Evolutionary conservation across 495 filamentous ascomycete species (phyloP), one percentile per base, ranked within the genome.

Genomic region (Cryomyces minteri): DNA sequence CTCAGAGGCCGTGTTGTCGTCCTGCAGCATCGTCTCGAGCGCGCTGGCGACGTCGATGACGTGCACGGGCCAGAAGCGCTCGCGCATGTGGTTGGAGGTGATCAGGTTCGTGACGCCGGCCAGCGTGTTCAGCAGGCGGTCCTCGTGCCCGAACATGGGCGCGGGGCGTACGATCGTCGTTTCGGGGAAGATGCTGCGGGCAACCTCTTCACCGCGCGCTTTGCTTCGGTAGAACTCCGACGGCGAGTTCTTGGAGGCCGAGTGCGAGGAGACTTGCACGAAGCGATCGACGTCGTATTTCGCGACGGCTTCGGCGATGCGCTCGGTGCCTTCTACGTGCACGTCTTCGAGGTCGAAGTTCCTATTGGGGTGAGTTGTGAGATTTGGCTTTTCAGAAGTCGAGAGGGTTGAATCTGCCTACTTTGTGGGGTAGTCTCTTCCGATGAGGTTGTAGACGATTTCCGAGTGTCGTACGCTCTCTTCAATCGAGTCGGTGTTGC

Each of bases 201-300:
- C 88, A 14, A 88, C 74, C 56, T 80, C 69, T 66, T 99, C 90
- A 50, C 80, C 85, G 57, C 70, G 74, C 39, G 67, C 82, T 76
- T 98, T 98, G 51, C 88, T 93, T 28, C 79, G 67, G 59, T 79
- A 94, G 72, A 79, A 96, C 56, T 88, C 79, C 31, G 85, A 88
- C 3, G 78, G 66, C 32, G 87, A 94, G 48, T 82, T 68, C 31
- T 72, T 72, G 60, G 84, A 69, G 42, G 86, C 92, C 58, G 90
- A 94, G 70, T 88, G 87, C 34, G 85, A 92, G 34, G 92, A 96
- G 54, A 99, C 81, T 53, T 99, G 90, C 51, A 99, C 83, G 70
- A 80, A 99, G 39, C 90, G 80, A 66, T 99, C 90, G 49, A 95
- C 76, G 54, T 99, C 90, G 64, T 99, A 99, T 65, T 99, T 99